These are phyloP conservation scores for Bacidia rubella DNA, from an alignment of 495 filamentous ascomycete species.

Conservation along the genomic window DNA sequence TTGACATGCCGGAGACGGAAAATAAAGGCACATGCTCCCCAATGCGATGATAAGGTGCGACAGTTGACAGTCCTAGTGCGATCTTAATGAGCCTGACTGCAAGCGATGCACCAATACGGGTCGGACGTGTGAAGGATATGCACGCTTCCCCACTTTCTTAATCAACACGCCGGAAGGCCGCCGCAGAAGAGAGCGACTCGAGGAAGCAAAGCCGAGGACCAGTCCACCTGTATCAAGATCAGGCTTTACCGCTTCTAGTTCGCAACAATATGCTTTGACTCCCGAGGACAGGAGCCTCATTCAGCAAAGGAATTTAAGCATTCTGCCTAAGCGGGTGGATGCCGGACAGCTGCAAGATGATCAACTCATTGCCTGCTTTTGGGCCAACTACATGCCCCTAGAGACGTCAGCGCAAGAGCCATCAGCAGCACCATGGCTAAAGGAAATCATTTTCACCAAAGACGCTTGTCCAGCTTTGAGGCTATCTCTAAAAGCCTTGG, in stretches of 20 bases:
- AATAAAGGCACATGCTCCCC: not conserved
- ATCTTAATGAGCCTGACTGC: conserved; percentile 8
- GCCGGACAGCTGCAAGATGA: not conserved
- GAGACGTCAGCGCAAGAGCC: not conserved
- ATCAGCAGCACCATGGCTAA: conserved; percentile 5
- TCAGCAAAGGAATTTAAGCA: not conserved
- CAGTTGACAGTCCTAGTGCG: not conserved
- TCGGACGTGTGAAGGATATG: conserved; percentile 11
- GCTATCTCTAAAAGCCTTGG: conserved; percentile 10
- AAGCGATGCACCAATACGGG: conserved; percentile 12
- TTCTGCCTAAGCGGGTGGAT: not conserved
- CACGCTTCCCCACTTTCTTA: conserved; percentile 11
- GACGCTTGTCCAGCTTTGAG: not conserved
- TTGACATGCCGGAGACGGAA: conserved; percentile 4
- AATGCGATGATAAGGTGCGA: not conserved
- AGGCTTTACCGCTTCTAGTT: not conserved
- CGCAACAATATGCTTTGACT: not conserved
- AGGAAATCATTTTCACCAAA: conserved; percentile 2
- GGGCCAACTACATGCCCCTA: conserved; percentile 10
- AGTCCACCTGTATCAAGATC: not conserved
- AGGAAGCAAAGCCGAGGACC: conserved; percentile 9
- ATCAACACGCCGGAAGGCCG: conserved; percentile 7
- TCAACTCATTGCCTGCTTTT: conserved; percentile 10
- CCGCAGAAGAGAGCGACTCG: conserved; percentile 7
- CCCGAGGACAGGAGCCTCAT: not conserved